A percentile compares a stretch with the other conserved stretches of the same genome.
Conservation (phyloP, 2,329 filamentous ascomycete genomes). For the Xylaria sp. region DNA sequence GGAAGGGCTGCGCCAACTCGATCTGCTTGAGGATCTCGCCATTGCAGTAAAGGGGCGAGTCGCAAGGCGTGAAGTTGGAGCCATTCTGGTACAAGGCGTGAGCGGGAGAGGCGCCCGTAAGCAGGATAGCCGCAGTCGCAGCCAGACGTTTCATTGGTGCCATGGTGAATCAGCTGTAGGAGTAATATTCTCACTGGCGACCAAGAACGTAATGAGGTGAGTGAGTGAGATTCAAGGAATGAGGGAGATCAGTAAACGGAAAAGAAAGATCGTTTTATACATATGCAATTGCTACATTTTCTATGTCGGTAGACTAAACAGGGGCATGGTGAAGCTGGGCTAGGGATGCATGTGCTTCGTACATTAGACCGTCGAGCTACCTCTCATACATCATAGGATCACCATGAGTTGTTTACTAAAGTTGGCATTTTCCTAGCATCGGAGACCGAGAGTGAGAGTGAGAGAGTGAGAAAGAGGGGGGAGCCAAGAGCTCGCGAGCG, state of each 20-base stretch:
- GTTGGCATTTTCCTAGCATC: no score
- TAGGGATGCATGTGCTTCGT: no score
- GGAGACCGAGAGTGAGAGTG: no score
- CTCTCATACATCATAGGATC: no score
- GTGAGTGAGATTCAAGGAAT: background rate
- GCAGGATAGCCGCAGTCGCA: conserved; percentile 14
- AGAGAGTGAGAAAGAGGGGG: no score
- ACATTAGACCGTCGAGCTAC: no score
- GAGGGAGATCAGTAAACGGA: background rate
- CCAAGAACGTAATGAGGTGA: background rate
- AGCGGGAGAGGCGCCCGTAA: conserved; percentile 25
- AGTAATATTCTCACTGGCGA: background rate
- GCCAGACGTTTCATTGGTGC: conserved; percentile 10
- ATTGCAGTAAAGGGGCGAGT: conserved; percentile 63
- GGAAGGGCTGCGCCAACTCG: conserved; percentile 58
- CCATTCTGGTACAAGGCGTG: conserved; percentile 54
- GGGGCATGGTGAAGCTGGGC: no score
- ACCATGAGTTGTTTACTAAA: no score
- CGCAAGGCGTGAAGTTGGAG: conserved; percentile 57
- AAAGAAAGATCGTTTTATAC: no score
- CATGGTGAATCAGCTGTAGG: conserved; percentile 1
- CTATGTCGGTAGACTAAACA: no score
- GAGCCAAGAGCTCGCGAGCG: no score
- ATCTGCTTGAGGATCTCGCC: conserved; percentile 59
- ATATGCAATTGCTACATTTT: no score